Conservation (phyloP, 192 early-diverging fungal genomes). For the Coemansia sp. region DNA sequence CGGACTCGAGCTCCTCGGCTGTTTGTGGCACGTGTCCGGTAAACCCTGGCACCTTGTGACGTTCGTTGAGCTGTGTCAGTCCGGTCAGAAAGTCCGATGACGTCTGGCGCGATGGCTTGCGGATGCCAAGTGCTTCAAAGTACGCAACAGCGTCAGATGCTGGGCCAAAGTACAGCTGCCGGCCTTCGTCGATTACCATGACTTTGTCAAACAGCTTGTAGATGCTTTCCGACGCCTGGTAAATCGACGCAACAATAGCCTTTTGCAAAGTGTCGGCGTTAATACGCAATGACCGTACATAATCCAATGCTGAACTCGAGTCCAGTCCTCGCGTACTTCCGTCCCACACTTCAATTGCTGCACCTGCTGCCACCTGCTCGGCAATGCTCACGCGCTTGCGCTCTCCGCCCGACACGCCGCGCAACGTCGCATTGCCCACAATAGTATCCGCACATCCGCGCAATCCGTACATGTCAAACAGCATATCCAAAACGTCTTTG, state of each 20-base stretch:
- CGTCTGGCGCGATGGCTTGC: constrained; percentile 65
- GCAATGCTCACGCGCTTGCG: constrained; percentile 64
- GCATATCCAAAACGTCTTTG: constrained; percentile 37
- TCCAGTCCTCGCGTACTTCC: constrained; percentile 64
- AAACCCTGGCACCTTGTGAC: constrained; percentile 57
- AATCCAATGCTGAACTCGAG: constrained; percentile 63
- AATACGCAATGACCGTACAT: constrained; percentile 68
- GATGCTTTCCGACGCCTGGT: constrained; percentile 77
- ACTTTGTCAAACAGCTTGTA: constrained; percentile 73
- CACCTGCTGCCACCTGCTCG: constrained; percentile 59
- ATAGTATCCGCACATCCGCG: constrained; percentile 55
- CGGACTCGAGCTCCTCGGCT: constrained; percentile 64
- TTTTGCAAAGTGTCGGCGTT: constrained; percentile 67
- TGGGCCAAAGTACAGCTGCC: constrained; percentile 70
- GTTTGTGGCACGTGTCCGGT: constrained; percentile 57
- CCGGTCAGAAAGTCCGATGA: constrained; percentile 74
- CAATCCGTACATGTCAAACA: constrained; percentile 63
- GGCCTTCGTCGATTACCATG: constrained; percentile 66
- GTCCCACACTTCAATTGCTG: constrained; percentile 61
- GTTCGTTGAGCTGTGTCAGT: constrained; percentile 64
- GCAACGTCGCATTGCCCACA: constrained; percentile 61
- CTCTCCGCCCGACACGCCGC: constrained; percentile 68
- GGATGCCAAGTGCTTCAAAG: constrained; percentile 64
- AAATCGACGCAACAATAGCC: constrained; percentile 58
- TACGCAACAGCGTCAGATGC: constrained; percentile 59